A percentile compares a stretch with the other conserved stretches of the same genome.
phyloP scores from a whole-genome alignment of 2,329 filamentous ascomycete species.

The Aspergillus phoenicis region DNA sequence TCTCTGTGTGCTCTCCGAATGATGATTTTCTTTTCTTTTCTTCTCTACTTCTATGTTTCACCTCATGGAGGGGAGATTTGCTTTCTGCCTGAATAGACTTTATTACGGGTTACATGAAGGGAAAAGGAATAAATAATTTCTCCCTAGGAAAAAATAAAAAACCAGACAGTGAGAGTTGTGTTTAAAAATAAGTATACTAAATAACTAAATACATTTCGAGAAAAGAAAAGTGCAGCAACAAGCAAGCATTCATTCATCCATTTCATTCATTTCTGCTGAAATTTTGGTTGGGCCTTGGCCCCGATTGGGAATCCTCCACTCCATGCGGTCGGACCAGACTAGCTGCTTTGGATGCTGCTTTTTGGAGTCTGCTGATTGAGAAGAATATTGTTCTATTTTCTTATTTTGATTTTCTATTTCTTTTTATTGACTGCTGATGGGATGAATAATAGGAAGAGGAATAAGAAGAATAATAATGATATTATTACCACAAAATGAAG shows the following conservation, averaged over 20 bases:
- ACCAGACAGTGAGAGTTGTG: too few relatives aligned
- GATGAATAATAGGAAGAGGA: too few relatives aligned
- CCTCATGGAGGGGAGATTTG: background rate
- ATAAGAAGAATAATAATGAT: too few relatives aligned
- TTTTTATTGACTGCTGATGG: too few relatives aligned
- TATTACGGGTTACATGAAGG: background rate
- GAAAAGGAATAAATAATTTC: background rate
- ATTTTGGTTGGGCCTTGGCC: background rate
- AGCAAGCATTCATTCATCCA: background rate
- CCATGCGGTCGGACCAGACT: background rate
- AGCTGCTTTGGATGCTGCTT: background rate
- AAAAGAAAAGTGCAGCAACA: background rate
- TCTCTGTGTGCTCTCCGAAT: conserved; percentile 7
- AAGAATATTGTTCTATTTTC: too few relatives aligned
- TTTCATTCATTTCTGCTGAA: conserved; percentile 1
- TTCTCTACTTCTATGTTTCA: conserved; percentile 1
- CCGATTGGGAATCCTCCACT: background rate
- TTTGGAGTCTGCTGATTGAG: background rate
- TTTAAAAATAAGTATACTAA: background rate
- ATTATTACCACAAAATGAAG: too few relatives aligned
- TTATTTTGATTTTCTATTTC: too few relatives aligned
- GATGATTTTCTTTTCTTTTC: conserved; percentile 4
- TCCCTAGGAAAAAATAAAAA: too few relatives aligned
- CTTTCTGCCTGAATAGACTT: conserved; percentile 1
- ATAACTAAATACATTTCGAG: background rate